phyloP scores from a whole-genome alignment of 2,329 filamentous ascomycete genomes.

The Xylariaceae sp. region DNA sequence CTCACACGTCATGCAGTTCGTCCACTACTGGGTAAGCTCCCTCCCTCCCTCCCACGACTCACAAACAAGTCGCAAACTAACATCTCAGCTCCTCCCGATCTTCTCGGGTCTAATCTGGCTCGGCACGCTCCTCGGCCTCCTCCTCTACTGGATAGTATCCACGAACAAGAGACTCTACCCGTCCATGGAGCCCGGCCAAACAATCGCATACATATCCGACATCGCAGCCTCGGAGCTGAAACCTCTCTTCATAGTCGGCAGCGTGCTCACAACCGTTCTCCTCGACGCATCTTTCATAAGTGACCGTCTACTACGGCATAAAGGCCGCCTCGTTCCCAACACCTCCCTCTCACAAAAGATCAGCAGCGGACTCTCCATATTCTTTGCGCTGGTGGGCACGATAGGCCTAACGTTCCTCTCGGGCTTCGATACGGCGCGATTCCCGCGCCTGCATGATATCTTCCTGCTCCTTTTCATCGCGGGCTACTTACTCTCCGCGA shows the following conservation, averaged over 20 bases:
- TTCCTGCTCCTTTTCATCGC: constrained; percentile 80
- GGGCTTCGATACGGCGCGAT: constrained; percentile 75
- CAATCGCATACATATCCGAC: constrained; percentile 69
- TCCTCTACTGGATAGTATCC: constrained; percentile 63
- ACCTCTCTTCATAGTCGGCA: constrained; percentile 72
- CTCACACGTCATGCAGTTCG: constrained; percentile 19
- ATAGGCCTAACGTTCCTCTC: constrained; percentile 74
- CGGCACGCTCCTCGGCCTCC: constrained; percentile 61
- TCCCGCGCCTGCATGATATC: constrained; percentile 63
- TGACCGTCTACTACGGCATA: constrained; percentile 82
- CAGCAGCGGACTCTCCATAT: constrained; percentile 55
- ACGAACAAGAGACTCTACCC: constrained; percentile 50
- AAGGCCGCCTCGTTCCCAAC: constrained; percentile 72
- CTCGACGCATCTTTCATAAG: constrained; percentile 75
- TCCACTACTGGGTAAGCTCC: constrained; percentile 29
- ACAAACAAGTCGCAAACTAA: not conserved
- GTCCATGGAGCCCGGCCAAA: constrained; percentile 54
- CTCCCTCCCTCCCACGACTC: not conserved
- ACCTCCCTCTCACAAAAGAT: constrained; percentile 56
- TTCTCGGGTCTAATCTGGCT: constrained; percentile 62
- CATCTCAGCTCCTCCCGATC: constrained; percentile 53
- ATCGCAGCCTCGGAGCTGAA: constrained; percentile 59
- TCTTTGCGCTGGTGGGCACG: constrained; percentile 69
- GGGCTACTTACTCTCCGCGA: constrained; percentile 78
- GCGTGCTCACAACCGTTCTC: constrained; percentile 65